Evolutionary conservation across 2,329 filamentous ascomycete species (phyloP).

Genomic region (Pseudogymnoascus sp.): DNA sequence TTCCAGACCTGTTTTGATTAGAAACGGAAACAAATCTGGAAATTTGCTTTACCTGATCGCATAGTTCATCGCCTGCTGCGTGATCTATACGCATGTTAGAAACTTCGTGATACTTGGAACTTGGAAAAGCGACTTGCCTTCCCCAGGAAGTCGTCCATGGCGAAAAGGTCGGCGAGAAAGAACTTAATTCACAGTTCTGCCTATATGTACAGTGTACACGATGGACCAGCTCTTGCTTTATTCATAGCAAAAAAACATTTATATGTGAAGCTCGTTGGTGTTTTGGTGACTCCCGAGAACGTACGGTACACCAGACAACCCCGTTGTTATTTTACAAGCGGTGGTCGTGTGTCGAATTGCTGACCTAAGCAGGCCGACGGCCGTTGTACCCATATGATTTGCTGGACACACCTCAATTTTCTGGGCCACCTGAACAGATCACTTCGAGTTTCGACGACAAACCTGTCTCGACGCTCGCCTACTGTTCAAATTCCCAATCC

Average conservation of each 20-base stretch:
- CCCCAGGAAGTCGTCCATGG: slow-evolving; percentile 41
- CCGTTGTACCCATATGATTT: slow-evolving; percentile 3
- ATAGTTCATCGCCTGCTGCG: slow-evolving; percentile 64
- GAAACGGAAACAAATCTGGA: not conserved
- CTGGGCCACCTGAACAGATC: slow-evolving; percentile 3
- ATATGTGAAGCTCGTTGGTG: not conserved
- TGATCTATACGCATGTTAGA: slow-evolving; percentile 38
- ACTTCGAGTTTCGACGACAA: not conserved
- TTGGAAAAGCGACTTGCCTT: slow-evolving; percentile 37
- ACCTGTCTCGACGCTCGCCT: not conserved
- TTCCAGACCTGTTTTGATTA: slow-evolving; percentile 50
- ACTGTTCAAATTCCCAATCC: not conserved
- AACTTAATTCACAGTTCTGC: not conserved
- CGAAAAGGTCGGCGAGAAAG: not conserved
- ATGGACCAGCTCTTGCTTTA: not conserved
- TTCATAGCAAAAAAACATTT: slow-evolving; percentile 5
- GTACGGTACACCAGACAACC: slow-evolving; percentile 2
- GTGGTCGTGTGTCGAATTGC: slow-evolving; percentile 1
- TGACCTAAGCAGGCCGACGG: not conserved
- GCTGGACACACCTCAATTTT: slow-evolving; percentile 3
- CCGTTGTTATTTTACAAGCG: not conserved
- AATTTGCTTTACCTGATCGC: slow-evolving; percentile 50
- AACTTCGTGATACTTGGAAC: not conserved
- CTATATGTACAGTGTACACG: not conserved
- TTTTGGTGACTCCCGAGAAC: not conserved